Evolutionary conservation across 495 filamentous ascomycete species (phyloP), one percentile per base, ranked within the genome.

Genomic region (Trichoderma asperelloides): DNA sequence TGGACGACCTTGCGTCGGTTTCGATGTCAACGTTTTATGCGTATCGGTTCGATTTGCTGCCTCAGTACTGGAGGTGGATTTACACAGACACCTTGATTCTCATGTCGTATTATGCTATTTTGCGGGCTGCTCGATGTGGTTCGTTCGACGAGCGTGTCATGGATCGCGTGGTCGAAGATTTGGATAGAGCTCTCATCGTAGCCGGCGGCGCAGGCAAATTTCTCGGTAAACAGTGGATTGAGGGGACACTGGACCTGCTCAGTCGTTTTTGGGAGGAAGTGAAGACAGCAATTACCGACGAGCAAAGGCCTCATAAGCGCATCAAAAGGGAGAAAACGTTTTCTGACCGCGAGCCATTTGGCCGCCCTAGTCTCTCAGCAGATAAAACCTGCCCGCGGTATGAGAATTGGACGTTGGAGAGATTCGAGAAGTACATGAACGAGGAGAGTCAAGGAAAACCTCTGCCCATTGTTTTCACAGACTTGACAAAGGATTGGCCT

Each of bases 101-200:
- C 41, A 27, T 49, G 40, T 45, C 39, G 8, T 16, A 45, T 49
- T 49, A 45, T 40, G 16, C n/a, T 13, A 23, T 65, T 13, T 8
- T 65, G 15, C 55, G 69, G 39, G 43, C 62, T 49, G 41, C 25
- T 64, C 40, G 51, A 63, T 69, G 43, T 16, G n/a, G 41, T 47
- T 3, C 13, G 2, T n/a, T 3, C 18, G 60, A 75, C 1, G 67
- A 75, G 6, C 78, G 78, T 75, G 66, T 80, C 0, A 68, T 80
- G 11, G 74, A 75, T 23, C 76, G 79, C 15, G 79, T 88, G n/a
- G 81, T 96, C 27, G 77, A 82, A 64, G 76, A 80, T 3, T 82
- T 96, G 0, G 95, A 98, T 69, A 88, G 87, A 74, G 89, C 91
- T 0, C 71, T 95, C 62, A 94, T 96, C 62, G 87, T 96, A 74